phyloP scores from a whole-genome alignment of 1,284 basidiomycete genomes.

The Pholiota adiposa region DNA sequence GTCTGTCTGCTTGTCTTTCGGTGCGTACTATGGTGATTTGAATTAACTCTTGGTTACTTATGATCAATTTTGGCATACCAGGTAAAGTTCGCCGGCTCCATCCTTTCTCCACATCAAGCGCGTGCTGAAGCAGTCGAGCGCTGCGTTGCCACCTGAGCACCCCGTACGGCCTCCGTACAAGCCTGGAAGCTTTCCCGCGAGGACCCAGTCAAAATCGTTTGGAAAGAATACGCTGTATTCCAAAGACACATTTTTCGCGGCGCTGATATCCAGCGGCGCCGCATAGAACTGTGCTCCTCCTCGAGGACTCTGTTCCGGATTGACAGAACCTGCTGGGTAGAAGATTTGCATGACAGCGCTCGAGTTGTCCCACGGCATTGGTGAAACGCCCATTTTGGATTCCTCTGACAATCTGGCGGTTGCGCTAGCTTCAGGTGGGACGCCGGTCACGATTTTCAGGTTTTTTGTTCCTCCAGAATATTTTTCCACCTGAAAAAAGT shows the following conservation, averaged over 20 bases:
- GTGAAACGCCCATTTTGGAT: background rate
- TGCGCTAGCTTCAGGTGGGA: conserved; percentile 42
- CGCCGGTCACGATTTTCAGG: conserved; percentile 55
- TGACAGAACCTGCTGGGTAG: conserved; percentile 68
- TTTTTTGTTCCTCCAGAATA: conserved; percentile 63
- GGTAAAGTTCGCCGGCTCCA: conserved; percentile 71
- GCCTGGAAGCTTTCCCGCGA: conserved; percentile 74
- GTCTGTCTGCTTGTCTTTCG: conserved; percentile 58
- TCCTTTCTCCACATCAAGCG: conserved; percentile 73
- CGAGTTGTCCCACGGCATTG: conserved; percentile 28
- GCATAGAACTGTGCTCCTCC: conserved; percentile 79
- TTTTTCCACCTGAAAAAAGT: conserved; percentile 60
- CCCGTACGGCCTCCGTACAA: conserved; percentile 69
- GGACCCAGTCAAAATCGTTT: conserved; percentile 65
- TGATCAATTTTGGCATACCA: conserved; percentile 43
- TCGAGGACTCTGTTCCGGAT: conserved; percentile 58
- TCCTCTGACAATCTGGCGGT: background rate
- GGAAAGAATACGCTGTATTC: conserved; percentile 72
- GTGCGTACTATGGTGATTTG: conserved; percentile 57
- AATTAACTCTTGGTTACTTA: background rate
- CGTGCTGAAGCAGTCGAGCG: conserved; percentile 71
- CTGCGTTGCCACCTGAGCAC: conserved; percentile 71
- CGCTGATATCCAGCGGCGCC: conserved; percentile 50
- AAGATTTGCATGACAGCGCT: conserved; percentile 55
- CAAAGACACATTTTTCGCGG: conserved; percentile 57